These are phyloP conservation scores for Gigaspora rosea DNA, from an alignment of 192 early-diverging fungal species.

Conservation along the genomic window DNA sequence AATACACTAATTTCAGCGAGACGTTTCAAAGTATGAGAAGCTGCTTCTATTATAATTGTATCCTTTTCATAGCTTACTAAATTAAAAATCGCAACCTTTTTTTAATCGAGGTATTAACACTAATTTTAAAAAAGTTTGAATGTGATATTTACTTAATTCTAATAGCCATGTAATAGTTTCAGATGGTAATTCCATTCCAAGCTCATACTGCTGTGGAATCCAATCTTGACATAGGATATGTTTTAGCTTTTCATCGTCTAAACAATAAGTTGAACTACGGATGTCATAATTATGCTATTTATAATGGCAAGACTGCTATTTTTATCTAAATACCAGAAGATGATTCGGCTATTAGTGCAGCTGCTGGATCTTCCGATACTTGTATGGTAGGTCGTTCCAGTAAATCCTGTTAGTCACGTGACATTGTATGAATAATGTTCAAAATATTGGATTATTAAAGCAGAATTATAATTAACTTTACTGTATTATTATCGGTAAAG, in stretches of 20 bases:
- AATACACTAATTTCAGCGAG: slow-evolving; percentile 7
- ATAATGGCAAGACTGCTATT: neutral
- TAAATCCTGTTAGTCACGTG: too few species aligned
- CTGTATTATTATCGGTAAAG: too few species aligned
- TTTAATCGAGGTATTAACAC: too few species aligned
- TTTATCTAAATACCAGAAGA: neutral
- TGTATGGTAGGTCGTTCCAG: too few species aligned
- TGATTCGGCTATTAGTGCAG: neutral
- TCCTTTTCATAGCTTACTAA: slow-evolving; percentile 16
- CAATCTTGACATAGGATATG: slow-evolving; percentile 16
- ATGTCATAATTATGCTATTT: neutral
- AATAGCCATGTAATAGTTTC: slow-evolving; percentile 12
- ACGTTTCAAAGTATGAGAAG: slow-evolving; percentile 25
- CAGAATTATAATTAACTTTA: too few species aligned
- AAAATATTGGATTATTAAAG: too few species aligned
- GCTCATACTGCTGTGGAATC: slow-evolving; percentile 16
- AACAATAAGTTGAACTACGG: neutral
- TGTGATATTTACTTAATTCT: slow-evolving; percentile 6
- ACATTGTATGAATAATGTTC: too few species aligned
- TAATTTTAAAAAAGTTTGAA: neutral
- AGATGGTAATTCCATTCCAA: slow-evolving; percentile 7
- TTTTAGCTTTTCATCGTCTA: neutral
- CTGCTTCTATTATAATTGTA: slow-evolving; percentile 11
- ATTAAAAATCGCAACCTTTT: neutral
- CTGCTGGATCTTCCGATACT: neutral